Evolutionary conservation across 1,284 basidiomycete species (phyloP), one percentile per base, ranked within the genome.

Genomic region (Ceratobasidium sp.): DNA sequence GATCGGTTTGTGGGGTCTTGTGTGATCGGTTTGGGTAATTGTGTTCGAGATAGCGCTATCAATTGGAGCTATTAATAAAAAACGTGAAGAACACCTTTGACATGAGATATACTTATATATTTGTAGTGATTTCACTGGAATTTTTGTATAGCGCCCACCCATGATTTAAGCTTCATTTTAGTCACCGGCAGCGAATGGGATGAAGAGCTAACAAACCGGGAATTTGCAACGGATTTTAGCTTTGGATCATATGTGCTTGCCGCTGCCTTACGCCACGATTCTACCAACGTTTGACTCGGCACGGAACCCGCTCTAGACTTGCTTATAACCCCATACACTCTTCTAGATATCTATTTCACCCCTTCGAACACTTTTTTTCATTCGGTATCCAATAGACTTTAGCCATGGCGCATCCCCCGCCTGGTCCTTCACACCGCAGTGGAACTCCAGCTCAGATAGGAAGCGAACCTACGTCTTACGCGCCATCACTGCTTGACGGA

Each of bases 201-300:
- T 33, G 33, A 33, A 33, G 33, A 33, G 49, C 44, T 49, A 53
- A 53, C 44, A 49, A 67, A 46, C 60, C 12, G 26, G 23, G 40
- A 55, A 76, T 76, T 76, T 64, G 72, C 72, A 76, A 76, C 39
- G 33, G 28, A 55, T 76, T 76, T 76, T 76, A 55, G 61, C 49
- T 72, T 70, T 70, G 18, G 68, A 70, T 70, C 68, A 70, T 4
- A 33, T 49, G 44, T 70, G 68, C 18, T 26, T 56, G 53, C 51
- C 26, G 28, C 67, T 12, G 20, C n/a, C 9, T 60, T 63, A 63
- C 60, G 60, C 60, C 60, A 63, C 60, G 58, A 28, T 42, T 42
- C 9, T 18, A 40, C 15, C 39, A 49, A 70, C 68, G 68, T 70
- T 56, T 70, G 33, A 70, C 49, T 70, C 53, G 49, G 68, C 53